Base-by-base conservation (phyloP, 2,329 filamentous ascomycete species). In the Clathrospora elynae region DNA sequence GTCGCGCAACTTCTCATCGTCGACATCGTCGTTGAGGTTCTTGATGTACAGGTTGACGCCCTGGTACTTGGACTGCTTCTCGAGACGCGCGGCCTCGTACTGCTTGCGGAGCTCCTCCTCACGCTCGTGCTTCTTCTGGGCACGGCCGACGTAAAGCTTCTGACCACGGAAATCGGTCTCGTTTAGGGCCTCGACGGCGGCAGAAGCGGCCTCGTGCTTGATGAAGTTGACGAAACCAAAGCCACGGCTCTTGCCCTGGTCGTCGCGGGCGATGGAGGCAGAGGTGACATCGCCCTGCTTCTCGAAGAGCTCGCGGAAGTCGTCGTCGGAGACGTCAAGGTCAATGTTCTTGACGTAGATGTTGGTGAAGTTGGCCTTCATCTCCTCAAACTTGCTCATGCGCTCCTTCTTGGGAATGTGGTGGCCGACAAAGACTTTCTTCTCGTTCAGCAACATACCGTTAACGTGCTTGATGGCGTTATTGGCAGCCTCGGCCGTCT, bases 361-460 rank as follows among this genome's bases (percentile, higher is more conserved):
- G 75, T 99, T 99, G 80, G 93, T 99, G 83, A 95, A 99, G 82
- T 99, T 99, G 75, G 93, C 93, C 86, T 99, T 99, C 92, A 99
- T 99, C 82, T 99, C 93, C 80, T 99, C 93, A 64, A 97, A 97
- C 80, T 99, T 99, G 89, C 90, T 96, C 83, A 97, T 93, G 66
- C 93, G 92, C 71, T 99, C 93, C 83, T 97, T 97, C 87, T 97
- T 97, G 73, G 93, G 91, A 67, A 99, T 97, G 78, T 99, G 93
- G 77, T 96, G 92, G 56, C 93, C 93, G 62, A 99, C 93, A 64
- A 95, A 99, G 56, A 99, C 93, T 84, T 99, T 99, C 87, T 99
- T 99, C 84, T 99, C 93, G 78, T 99, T 99, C 71, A 99, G 77
- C 73, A 99, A 80, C 93, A 99, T 99, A 73, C 93, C 93, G 74